phyloP scores from a whole-genome alignment of 495 filamentous ascomycete species.

The Aspergillus steynii region DNA sequence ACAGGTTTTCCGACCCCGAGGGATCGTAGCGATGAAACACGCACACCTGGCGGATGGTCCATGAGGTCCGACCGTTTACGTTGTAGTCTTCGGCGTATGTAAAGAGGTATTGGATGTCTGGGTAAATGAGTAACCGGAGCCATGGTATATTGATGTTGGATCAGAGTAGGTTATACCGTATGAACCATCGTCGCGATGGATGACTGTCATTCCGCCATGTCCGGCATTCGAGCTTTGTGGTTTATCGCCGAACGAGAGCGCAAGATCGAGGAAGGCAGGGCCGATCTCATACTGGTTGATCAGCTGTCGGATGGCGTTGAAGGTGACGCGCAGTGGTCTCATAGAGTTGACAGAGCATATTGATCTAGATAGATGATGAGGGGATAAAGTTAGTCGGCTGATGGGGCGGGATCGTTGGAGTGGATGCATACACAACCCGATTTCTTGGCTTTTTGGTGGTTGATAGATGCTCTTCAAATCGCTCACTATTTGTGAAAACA shows the following conservation, averaged over 20 bases:
- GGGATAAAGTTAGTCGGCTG: neutral
- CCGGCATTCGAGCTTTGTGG: slow-evolving; percentile 21
- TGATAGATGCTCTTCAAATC: slow-evolving; percentile 13
- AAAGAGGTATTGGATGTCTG: slow-evolving; percentile 19
- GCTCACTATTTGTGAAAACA: slow-evolving; percentile 13
- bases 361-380: slow-evolving; percentile 5
- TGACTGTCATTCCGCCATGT: slow-evolving; percentile 16
- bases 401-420: too few relatives aligned
- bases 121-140: neutral
- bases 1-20: slow-evolving; percentile 12
- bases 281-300: slow-evolving; percentile 15
- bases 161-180: slow-evolving; percentile 10
- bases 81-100: slow-evolving; percentile 10
- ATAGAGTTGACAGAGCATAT: slow-evolving; percentile 15
- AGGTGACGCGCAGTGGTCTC: slow-evolving; percentile 15
- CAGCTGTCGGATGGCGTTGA: slow-evolving; percentile 8
- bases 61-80: neutral
- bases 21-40: slow-evolving; percentile 22
- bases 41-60: slow-evolving; percentile 20
- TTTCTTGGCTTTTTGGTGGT: slow-evolving; percentile 8
- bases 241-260: slow-evolving; percentile 22
- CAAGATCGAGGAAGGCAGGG: slow-evolving; percentile 11
- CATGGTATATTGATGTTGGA: neutral
- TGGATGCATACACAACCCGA: slow-evolving; percentile 12
- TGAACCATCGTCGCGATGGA: slow-evolving; percentile 13